These are phyloP conservation scores for Teratosphaeria viscida DNA, from an alignment of 2,329 filamentous ascomycete genomes.

Conservation along the genomic window DNA sequence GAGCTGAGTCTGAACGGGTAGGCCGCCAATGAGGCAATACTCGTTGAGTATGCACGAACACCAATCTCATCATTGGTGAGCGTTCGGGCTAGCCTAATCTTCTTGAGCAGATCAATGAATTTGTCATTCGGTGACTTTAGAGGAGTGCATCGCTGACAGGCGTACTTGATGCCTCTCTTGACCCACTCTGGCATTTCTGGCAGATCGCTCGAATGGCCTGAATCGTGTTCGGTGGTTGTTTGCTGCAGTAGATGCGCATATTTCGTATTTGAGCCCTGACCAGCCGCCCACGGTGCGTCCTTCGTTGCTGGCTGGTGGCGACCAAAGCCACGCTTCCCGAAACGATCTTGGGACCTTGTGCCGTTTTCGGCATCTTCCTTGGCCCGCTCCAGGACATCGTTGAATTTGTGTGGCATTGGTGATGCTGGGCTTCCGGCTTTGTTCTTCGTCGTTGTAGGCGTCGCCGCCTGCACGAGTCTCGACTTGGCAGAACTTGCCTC, in stretches of 20 bases:
- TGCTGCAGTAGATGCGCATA: slow-evolving; percentile 48
- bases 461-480: not conserved
- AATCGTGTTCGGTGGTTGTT: slow-evolving; percentile 70
- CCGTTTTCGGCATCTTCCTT: slow-evolving; percentile 29
- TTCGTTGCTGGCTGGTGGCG: slow-evolving; percentile 6
- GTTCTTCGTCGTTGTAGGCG: slow-evolving; percentile 1
- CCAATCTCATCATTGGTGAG: slow-evolving; percentile 68
- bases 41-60: slow-evolving; percentile 75
- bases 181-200: slow-evolving; percentile 64
- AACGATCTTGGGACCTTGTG: slow-evolving; percentile 9
- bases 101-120: slow-evolving; percentile 65
- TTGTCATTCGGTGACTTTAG: slow-evolving; percentile 57
- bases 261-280: slow-evolving; percentile 18
- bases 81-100: slow-evolving; percentile 60
- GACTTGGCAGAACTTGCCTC: not conserved
- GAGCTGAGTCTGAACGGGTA: slow-evolving; percentile 55
- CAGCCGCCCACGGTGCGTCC: slow-evolving; percentile 18
- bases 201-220: slow-evolving; percentile 35
- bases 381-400: slow-evolving; percentile 41
- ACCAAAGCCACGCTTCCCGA: slow-evolving; percentile 16
- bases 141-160: slow-evolving; percentile 70
- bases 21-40: slow-evolving; percentile 71
- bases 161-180: slow-evolving; percentile 53
- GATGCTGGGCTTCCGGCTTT: not conserved
- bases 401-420: slow-evolving; percentile 15